Evolutionary conservation across 257 asterid species (phyloP).

Genomic region (Sherardia arvensis): DNA sequence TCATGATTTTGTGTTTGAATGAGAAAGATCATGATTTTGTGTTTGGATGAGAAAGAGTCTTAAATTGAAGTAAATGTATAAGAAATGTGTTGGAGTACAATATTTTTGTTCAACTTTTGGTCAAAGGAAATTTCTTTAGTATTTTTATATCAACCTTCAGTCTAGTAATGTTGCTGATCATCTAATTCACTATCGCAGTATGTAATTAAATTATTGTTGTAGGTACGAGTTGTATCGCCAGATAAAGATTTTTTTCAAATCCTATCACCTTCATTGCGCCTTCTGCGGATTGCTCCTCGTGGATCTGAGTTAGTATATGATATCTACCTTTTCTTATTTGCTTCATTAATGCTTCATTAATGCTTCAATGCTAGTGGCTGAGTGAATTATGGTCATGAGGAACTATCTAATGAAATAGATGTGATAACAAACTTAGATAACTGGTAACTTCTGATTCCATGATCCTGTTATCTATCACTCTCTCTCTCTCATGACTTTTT

Average conservation of each 20-base stretch:
- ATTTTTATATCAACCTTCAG: background rate
- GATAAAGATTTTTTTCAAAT: conserved; percentile 98
- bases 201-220: conserved; percentile 21
- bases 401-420: background rate
- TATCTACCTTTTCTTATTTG: background rate
- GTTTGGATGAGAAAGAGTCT: background rate
- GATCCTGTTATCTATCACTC: background rate
- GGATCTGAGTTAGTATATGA: conserved; percentile 68
- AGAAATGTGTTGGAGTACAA: too few species aligned
- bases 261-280: conserved; percentile 91
- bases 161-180: background rate
- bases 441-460: background rate
- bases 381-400: background rate
- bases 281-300: conserved; percentile 94
- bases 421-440: background rate
- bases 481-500: conserved; percentile 4
- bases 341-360: background rate
- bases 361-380: background rate
- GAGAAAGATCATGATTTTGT: background rate
- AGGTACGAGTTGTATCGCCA: conserved; percentile 99
- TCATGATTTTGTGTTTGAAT: background rate
- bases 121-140: background rate
- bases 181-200: background rate
- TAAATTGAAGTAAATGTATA: background rate
- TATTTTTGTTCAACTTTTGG: background rate